Percentiles rank a stretch among this genome's conserved stretches.
Evolutionary conservation across 2,329 filamentous ascomycete species (phyloP).

Genomic region (Fusarium torulosum): DNA sequence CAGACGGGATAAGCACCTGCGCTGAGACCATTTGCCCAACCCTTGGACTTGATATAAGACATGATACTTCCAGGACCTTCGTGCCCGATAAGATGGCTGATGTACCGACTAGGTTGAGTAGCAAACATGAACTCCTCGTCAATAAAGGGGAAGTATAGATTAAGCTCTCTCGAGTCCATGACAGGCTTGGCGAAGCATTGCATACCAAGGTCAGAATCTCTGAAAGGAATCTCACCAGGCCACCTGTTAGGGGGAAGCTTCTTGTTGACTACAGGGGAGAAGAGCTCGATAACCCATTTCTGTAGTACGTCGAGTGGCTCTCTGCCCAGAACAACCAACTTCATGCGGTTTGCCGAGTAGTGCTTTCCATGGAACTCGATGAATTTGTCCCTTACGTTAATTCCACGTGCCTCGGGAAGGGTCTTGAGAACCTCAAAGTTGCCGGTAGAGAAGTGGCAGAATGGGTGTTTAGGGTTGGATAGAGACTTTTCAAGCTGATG

Average conservation of each 20-base stretch:
- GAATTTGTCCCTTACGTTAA: constrained; percentile 90
- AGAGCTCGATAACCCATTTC: constrained; percentile 85
- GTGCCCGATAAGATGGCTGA: constrained; percentile 90
- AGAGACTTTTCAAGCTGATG: constrained; percentile 89
- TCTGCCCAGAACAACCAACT: constrained; percentile 85
- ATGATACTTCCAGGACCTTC: constrained; percentile 94
- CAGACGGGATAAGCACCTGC: constrained; percentile 82
- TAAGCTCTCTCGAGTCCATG: constrained; percentile 85
- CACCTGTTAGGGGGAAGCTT: constrained; percentile 73
- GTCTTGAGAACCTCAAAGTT: constrained; percentile 89
- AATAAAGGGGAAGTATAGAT: constrained; percentile 85
- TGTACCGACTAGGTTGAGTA: constrained; percentile 85
- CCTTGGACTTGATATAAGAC: constrained; percentile 88
- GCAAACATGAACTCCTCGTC: constrained; percentile 86
- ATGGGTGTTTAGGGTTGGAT: constrained; percentile 89
- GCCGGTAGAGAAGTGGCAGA: constrained; percentile 91
- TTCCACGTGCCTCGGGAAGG: constrained; percentile 79
- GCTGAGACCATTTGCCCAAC: constrained; percentile 87
- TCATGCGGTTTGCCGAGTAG: constrained; percentile 95
- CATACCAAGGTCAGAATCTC: constrained; percentile 65
- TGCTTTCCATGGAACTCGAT: constrained; percentile 91
- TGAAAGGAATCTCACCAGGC: constrained; percentile 64
- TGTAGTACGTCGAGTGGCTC: constrained; percentile 87
- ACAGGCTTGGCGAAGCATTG: constrained; percentile 92
- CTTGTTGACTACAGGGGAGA: constrained; percentile 85